A percentile compares a stretch with the other conserved stretches of the same genome.
Conservation (phyloP, 2,329 filamentous ascomycete genomes). For the Colletotrichum somersetense region DNA sequence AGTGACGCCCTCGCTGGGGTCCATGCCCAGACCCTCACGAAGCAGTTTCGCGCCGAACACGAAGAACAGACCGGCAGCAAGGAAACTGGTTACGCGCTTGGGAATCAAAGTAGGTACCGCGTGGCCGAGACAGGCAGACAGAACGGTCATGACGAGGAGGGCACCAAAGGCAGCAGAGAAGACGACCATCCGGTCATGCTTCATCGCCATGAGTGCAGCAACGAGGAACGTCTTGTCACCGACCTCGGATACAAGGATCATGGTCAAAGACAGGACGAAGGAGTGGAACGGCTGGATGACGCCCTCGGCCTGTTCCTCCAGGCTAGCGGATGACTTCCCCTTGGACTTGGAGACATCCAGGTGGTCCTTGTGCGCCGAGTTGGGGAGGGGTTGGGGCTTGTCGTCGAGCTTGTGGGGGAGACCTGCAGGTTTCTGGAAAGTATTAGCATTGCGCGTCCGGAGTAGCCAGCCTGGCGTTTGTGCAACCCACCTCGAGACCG, state of each 20-base stretch:
- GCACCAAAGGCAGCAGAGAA: constrained; percentile 96
- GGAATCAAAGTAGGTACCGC: constrained; percentile 91
- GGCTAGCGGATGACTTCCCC: constrained; percentile 47
- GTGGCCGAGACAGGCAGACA: constrained; percentile 93
- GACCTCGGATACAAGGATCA: constrained; percentile 97
- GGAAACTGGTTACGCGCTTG: constrained; percentile 89
- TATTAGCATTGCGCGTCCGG: constrained; percentile 14
- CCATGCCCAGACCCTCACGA: constrained; percentile 89
- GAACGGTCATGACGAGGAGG: constrained; percentile 91
- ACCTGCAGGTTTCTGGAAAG: constrained; percentile 79
- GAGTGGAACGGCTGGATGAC: constrained; percentile 88
- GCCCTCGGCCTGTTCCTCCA: constrained; percentile 63
- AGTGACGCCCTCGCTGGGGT: constrained; percentile 88
- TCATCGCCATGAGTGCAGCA: constrained; percentile 98
- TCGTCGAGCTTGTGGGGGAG: constrained; percentile 84
- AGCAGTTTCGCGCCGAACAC: constrained; percentile 89
- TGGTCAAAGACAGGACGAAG: constrained; percentile 90
- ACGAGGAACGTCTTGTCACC: constrained; percentile 99
- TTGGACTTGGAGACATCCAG: constrained; percentile 62
- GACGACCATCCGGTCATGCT: constrained; percentile 91
- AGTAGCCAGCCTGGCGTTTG: neutral
- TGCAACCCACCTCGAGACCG: constrained; percentile 68
- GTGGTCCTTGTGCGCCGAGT: constrained; percentile 74
- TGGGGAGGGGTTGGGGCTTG: constrained; percentile 76
- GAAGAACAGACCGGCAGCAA: constrained; percentile 87